Conservation (phyloP, 352 stramenopile genomes). For the Phytophthora sp. region DNA sequence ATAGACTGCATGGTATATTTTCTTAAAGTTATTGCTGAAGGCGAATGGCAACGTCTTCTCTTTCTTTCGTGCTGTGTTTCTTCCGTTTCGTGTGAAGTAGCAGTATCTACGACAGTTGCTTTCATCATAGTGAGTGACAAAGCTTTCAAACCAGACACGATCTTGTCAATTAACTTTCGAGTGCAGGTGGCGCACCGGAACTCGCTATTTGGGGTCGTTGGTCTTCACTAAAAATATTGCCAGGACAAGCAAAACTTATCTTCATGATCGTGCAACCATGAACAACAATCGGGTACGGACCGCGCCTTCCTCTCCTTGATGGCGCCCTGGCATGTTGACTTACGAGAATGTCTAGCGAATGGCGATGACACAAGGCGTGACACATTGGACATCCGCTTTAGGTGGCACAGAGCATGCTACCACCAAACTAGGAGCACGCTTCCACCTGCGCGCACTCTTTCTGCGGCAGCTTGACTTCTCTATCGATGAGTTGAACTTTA, state of each 20-base stretch:
- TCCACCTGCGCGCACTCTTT: slow-evolving; percentile 51
- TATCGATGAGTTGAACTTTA: slow-evolving; percentile 46
- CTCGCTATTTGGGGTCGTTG: slow-evolving; percentile 17
- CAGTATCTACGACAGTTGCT: too few species aligned
- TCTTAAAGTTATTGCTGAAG: slow-evolving; percentile 40
- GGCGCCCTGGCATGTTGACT: too few species aligned
- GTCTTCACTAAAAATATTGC: slow-evolving; percentile 14
- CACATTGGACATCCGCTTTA: slow-evolving; percentile 32
- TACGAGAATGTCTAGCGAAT: slow-evolving; percentile 26
- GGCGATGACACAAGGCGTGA: slow-evolving; percentile 29
- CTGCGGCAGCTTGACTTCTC: slow-evolving; percentile 48
- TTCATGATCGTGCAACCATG: slow-evolving; percentile 16
- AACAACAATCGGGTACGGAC: slow-evolving; percentile 28
- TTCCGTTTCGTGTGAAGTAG: neutral
- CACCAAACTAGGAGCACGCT: slow-evolving; percentile 48
- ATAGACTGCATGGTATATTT: slow-evolving; percentile 35
- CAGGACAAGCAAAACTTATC: neutral
- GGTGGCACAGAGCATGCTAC: slow-evolving; percentile 35
- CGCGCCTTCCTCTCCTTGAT: neutral
- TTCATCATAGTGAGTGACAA: too few species aligned
- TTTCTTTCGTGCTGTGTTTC: slow-evolving; percentile 3
- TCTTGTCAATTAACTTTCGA: too few species aligned
- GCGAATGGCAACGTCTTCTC: slow-evolving; percentile 30
- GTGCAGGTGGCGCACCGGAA: too few species aligned
- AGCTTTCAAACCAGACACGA: too few species aligned